A percentile compares a stretch with the other conserved stretches of the same genome.
phyloP scores from a whole-genome alignment of 768 basidiomycete genomes.

The Leccinum aurantiacum region DNA sequence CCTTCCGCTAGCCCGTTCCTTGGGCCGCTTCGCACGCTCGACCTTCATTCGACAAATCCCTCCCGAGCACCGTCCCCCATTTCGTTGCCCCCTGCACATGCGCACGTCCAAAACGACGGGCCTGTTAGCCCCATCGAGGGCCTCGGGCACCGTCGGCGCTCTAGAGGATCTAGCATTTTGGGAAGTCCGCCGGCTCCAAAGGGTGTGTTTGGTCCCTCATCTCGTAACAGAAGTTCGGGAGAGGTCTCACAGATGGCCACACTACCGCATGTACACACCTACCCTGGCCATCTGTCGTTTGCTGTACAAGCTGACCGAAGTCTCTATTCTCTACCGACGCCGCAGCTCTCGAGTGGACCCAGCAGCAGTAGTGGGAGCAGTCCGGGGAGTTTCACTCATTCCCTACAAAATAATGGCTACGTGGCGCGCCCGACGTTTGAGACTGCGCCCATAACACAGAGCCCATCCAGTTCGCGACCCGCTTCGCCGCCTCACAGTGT shows the following conservation, averaged over 20 bases:
- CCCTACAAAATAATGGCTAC: slow-evolving; percentile 24
- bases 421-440: slow-evolving; percentile 26
- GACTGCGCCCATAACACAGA: slow-evolving; percentile 35
- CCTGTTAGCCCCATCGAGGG: slow-evolving; percentile 38
- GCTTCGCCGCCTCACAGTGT: slow-evolving; percentile 52
- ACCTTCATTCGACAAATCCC: slow-evolving; percentile 68
- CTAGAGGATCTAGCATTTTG: slow-evolving; percentile 33
- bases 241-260: slow-evolving; percentile 32
- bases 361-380: slow-evolving; percentile 62
- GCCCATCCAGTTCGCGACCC: slow-evolving; percentile 57
- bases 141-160: slow-evolving; percentile 25
- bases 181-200: slow-evolving; percentile 39
- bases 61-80: slow-evolving; percentile 75
- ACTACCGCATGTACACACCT: slow-evolving; percentile 33
- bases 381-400: slow-evolving; percentile 51
- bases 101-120: slow-evolving; percentile 21
- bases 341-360: slow-evolving; percentile 62
- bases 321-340: slow-evolving; percentile 47
- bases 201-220: slow-evolving; percentile 27
- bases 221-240: slow-evolving; percentile 32
- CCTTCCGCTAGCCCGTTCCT: slow-evolving; percentile 82
- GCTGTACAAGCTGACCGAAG: slow-evolving; percentile 27
- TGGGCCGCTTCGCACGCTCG: slow-evolving; percentile 71
- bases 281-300: slow-evolving; percentile 33
- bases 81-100: slow-evolving; percentile 53